Conservation (phyloP, 225 moss, liverwort and hornwort genomes). For the Physcomitrium patens region DNA sequence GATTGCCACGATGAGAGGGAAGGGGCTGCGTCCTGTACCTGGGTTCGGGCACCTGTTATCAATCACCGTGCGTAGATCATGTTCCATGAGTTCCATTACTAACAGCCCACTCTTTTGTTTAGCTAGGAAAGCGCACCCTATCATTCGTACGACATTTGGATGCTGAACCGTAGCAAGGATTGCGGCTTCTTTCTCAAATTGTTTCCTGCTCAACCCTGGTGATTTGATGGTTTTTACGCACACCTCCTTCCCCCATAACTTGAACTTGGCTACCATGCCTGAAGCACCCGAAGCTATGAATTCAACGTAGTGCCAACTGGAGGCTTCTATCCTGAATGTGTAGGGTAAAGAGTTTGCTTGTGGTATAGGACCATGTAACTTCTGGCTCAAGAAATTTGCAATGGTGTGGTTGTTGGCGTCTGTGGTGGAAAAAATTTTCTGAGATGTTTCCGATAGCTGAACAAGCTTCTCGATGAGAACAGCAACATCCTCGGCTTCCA, state of each 20-base stretch:
- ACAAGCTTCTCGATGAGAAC: conserved; percentile 35
- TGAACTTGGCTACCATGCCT: conserved; percentile 52
- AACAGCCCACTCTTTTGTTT: conserved; percentile 37
- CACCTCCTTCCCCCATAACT: conserved; percentile 41
- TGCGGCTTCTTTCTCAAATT: conserved; percentile 54
- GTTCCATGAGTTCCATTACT: conserved; percentile 57
- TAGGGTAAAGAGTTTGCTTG: conserved; percentile 35
- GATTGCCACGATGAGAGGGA: conserved; percentile 51
- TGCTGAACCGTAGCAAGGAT: conserved; percentile 56
- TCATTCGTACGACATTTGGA: conserved; percentile 48
- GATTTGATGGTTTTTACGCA: conserved; percentile 50
- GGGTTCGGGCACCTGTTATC: conserved; percentile 25
- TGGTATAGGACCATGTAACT: conserved; percentile 48
- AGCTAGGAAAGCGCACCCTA: conserved; percentile 35
- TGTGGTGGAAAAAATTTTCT: accelerated
- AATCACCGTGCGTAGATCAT: conserved; percentile 49
- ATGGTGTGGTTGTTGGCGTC: conserved; percentile 22
- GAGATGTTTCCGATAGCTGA: background rate
- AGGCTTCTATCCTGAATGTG: conserved; percentile 29
- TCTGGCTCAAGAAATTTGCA: conserved; percentile 43
- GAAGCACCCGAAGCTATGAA: conserved; percentile 44
- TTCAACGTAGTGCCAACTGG: conserved; percentile 28
- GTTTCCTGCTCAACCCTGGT: conserved; percentile 34
- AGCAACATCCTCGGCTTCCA: conserved; percentile 37
- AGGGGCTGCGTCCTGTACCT: conserved; percentile 27